A percentile compares a stretch with the other conserved stretches of the same genome.
Evolutionary conservation across 371 early-diverging fungal species (phyloP).

Genomic region (Mortierella sp.): DNA sequence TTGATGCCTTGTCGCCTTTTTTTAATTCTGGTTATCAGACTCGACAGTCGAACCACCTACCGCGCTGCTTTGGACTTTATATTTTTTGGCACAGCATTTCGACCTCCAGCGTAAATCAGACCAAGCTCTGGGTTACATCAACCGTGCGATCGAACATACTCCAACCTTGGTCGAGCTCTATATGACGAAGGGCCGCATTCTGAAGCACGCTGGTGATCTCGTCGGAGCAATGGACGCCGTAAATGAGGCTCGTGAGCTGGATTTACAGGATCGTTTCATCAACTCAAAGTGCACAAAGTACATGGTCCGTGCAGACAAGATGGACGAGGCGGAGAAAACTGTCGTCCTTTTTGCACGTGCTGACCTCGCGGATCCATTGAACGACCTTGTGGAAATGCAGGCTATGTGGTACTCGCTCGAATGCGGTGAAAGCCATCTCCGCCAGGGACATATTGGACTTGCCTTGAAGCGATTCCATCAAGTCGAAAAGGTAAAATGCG

Average conservation of each 20-base stretch:
- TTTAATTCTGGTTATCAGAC: slow-evolving; percentile 23
- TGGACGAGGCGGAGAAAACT: slow-evolving; percentile 88
- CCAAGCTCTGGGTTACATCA: slow-evolving; percentile 80
- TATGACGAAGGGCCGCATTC: slow-evolving; percentile 94
- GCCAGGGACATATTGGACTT: slow-evolving; percentile 78
- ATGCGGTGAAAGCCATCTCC: slow-evolving; percentile 76
- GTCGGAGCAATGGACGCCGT: slow-evolving; percentile 77
- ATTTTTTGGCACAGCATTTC: slow-evolving; percentile 91
- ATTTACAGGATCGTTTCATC: slow-evolving; percentile 95
- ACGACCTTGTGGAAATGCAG: slow-evolving; percentile 93
- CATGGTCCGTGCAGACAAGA: slow-evolving; percentile 85
- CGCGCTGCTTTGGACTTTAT: slow-evolving; percentile 88
- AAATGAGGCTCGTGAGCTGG: slow-evolving; percentile 91
- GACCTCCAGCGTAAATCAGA: slow-evolving; percentile 76
- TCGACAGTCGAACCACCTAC: slow-evolving; percentile 78
- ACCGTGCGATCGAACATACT: slow-evolving; percentile 87
- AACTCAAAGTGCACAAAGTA: slow-evolving; percentile 97
- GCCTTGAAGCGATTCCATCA: slow-evolving; percentile 92
- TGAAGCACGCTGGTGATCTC: slow-evolving; percentile 90
- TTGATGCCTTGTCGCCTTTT: not conserved
- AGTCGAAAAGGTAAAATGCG: slow-evolving; percentile 73
- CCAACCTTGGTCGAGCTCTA: slow-evolving; percentile 92
- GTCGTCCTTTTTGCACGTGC: slow-evolving; percentile 85
- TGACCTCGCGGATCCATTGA: slow-evolving; percentile 80
- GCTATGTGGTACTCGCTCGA: slow-evolving; percentile 90